Base-by-base conservation (phyloP, 371 early-diverging fungal genomes). In the Mucor racemosus region DNA sequence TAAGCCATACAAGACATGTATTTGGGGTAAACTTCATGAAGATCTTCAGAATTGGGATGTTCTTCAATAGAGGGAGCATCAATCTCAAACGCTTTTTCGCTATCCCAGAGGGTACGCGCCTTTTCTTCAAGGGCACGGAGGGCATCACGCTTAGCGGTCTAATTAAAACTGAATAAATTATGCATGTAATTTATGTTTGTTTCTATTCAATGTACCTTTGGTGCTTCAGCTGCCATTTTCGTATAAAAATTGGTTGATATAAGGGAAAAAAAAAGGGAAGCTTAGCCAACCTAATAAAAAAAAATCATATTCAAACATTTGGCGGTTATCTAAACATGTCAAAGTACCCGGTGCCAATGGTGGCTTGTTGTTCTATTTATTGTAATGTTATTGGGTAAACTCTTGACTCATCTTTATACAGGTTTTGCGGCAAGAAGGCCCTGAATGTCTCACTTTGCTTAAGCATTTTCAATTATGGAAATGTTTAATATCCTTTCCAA, bases 1-100 rank as follows among this genome's bases (percentile, higher is more conserved):
- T 92, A 99, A 17, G 99, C 97, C 81, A 99, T 98, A 50, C 99
- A 97, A 4, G 91, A 93, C 90, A 99, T 92, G 85, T 85, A 99
- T 80, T 99, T 99, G 73, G 92, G 94, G 66, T 89, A 84, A 44
- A 80, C 79, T 59, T 86, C 70, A 67, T 92, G 92, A 57, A 91
- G 63, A 77, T 83, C 72, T 41, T 75, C 78, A 54, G 75, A 75
- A 46, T 86, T 84, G 48, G 76, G 69, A 19, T 84, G 75, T 66
- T 92, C 90, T 64, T 85, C 87, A 56, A 88, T 77, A 41, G 86
- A 87, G 48, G 97, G 97, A 38, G 97, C 94, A 74, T 97, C 82
- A 53, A 90, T 80, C 79, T 99, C 97, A 66, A 96, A 97, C 34
- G 87, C 83, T 55, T 89, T 87, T 53, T 68, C 77, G 11, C 81